Evolutionary conservation across 1,284 basidiomycete genomes (phyloP).

Genomic region (Fomes fomentarius): DNA sequence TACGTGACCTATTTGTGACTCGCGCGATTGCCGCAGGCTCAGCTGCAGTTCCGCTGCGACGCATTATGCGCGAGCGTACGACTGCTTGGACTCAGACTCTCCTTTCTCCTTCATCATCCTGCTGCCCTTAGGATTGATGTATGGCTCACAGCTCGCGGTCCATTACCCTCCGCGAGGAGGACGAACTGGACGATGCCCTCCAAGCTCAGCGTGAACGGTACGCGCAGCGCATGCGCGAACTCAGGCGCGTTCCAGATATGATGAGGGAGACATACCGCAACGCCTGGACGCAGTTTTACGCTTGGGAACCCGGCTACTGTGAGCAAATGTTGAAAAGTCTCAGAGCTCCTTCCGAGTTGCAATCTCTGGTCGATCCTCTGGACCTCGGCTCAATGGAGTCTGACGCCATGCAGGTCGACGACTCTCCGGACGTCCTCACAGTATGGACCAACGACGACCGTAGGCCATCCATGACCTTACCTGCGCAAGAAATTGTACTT

Average conservation of each 20-base stretch:
- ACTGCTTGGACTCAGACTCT: not conserved
- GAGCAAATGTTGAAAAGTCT: slow-evolving; percentile 12
- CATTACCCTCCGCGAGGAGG: not conserved
- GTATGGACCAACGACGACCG: slow-evolving; percentile 2
- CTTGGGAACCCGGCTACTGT: slow-evolving; percentile 34
- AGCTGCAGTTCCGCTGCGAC: too few species aligned
- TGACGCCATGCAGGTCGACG: slow-evolving; percentile 9
- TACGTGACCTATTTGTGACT: slow-evolving; percentile 3
- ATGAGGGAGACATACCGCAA: slow-evolving; percentile 13
- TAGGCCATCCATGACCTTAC: not conserved
- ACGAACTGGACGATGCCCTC: slow-evolving; percentile 1
- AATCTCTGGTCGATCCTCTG: not conserved
- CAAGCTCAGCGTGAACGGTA: slow-evolving; percentile 9
- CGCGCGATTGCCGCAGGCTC: too few species aligned
- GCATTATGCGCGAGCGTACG: not conserved
- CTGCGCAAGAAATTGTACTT: not conserved
- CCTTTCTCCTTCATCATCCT: not conserved
- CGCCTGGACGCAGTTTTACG: slow-evolving; percentile 41
- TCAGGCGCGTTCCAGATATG: not conserved
- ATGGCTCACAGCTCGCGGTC: not conserved
- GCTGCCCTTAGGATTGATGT: too few species aligned
- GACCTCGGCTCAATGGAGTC: too few species aligned
- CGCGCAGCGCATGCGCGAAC: slow-evolving; percentile 10
- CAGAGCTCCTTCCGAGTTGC: not conserved
- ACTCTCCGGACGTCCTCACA: not conserved